Conservation (phyloP, 805 yeast genomes). For the Brettanomyces custersianus region DNA sequence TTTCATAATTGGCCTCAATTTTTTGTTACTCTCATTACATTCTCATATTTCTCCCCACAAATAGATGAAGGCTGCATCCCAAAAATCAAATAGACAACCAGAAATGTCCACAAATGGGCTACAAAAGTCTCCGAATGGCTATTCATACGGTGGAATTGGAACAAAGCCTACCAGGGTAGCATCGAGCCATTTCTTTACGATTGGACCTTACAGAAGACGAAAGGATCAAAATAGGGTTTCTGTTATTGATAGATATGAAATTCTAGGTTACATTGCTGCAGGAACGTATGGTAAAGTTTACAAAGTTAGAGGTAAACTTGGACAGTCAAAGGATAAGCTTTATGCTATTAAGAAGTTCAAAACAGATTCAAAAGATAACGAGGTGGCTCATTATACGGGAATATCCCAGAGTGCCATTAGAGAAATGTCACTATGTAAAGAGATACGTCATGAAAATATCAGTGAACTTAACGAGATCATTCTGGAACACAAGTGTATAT, state of each 20-base stretch:
- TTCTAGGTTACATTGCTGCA: constrained; percentile 94
- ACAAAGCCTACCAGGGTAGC: constrained; percentile 51
- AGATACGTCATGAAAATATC: constrained; percentile 70
- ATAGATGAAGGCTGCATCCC: no score
- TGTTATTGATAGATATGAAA: constrained; percentile 78
- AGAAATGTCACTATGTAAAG: constrained; percentile 93
- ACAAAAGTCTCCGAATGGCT: no score
- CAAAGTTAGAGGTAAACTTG: constrained; percentile 56
- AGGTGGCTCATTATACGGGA: constrained; percentile 83
- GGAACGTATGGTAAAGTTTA: constrained; percentile 96
- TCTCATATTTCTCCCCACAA: no score
- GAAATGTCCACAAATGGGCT: no score
- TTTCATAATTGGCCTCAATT: no score
- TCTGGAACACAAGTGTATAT: constrained; percentile 80
- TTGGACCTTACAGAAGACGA: constrained; percentile 51
- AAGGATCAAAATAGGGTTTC: constrained; percentile 59
- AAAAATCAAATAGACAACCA: no score
- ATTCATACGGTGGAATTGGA: no score
- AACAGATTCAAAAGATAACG: constrained; percentile 81
- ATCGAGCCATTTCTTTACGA: constrained; percentile 41
- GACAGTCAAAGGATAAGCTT: constrained; percentile 24
- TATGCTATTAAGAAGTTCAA: constrained; percentile 94
- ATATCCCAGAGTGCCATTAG: constrained; percentile 93
- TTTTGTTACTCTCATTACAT: no score
- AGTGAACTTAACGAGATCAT: constrained; percentile 76